Base-by-base conservation (phyloP, 495 filamentous ascomycete species). In the Chaetomium fimeti region DNA sequence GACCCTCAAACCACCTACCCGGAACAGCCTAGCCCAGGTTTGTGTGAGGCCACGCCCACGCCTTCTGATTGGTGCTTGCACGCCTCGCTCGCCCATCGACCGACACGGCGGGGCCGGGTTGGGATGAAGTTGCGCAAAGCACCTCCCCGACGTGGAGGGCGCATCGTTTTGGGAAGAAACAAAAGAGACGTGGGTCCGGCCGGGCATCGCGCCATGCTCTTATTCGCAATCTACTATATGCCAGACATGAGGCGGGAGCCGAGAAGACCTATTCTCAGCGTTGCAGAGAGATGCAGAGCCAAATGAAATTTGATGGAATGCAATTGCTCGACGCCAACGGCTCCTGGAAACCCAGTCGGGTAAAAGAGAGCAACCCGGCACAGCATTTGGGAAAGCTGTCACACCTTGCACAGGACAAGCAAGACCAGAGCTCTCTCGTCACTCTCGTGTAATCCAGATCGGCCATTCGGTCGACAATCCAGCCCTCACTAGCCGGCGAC, bases 1-100 rank as follows among this genome's bases (percentile, higher is more conserved):
- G 58, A 59, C 42, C 55, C 53, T 57, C 67, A 75, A 75, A 72
- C 72, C 74, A 76, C 74, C 74, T 76, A 69, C 74, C 74, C 29
- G 71, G 71, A 75, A 74, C 68, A 73, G 71, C 66, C 71, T 76
- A 76, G 74, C 69, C 67, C 55, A 40, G 27, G 64, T 51, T 15
- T 67, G 63, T 64, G 66, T 59, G 69, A 61, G 61, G 22, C 58
- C 58, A 60, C 60, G 53, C 62, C 60, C 53, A 43, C 62, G 56
- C 27, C 24, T 52, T 25, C 32, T 69, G 71, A 73, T 73, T 73
- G 71, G 71, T 53, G 32, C 6, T n/a, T 27, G 52, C 24, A 18
- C 18, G 45, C 51, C 49, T 27, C 36, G 59, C 55, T 38, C 68
- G 68, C 63, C 63, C 68, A 66, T 68, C 60, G 66, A 56, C 28